phyloP scores from a whole-genome alignment of 495 filamentous ascomycete species.

The Cetradonia linearis region DNA sequence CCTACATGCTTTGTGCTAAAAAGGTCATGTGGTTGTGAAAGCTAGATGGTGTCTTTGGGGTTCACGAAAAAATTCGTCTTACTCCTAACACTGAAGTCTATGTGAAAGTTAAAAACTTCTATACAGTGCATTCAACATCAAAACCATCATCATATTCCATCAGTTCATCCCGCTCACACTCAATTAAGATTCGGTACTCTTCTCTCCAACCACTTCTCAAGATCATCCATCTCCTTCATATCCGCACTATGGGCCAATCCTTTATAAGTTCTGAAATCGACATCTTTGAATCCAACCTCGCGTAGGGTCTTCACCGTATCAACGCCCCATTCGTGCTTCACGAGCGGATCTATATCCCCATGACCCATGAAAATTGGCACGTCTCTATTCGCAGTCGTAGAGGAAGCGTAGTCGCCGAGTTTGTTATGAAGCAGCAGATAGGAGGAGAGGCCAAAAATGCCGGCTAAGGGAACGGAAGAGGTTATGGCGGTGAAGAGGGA shows the following conservation, averaged over 20 bases:
- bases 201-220: conserved; percentile 64
- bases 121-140: no score
- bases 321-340: conserved; percentile 57
- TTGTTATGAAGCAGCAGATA: conserved; percentile 71
- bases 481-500: conserved; percentile 60
- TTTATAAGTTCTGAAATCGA: conserved; percentile 67
- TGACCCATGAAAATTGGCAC: conserved; percentile 87
- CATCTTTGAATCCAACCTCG: conserved; percentile 50
- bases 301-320: conserved; percentile 52
- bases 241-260: conserved; percentile 67
- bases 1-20: no score
- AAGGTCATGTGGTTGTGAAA: no score
- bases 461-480: conserved; percentile 62
- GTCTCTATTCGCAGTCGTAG: conserved; percentile 58
- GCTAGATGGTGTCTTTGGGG: no score
- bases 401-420: conserved; percentile 53
- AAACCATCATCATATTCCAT: neutral
- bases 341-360: conserved; percentile 61
- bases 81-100: no score
- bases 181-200: conserved; percentile 46
- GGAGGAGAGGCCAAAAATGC: conserved; percentile 75
- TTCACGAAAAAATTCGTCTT: no score
- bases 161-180: neutral
- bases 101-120: no score
- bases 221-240: conserved; percentile 67